A percentile compares a stretch with the other conserved stretches of the same genome.
These are phyloP conservation scores for Lotmaria passim DNA, from an alignment of 208 protist genomes.

Conservation along the genomic window DNA sequence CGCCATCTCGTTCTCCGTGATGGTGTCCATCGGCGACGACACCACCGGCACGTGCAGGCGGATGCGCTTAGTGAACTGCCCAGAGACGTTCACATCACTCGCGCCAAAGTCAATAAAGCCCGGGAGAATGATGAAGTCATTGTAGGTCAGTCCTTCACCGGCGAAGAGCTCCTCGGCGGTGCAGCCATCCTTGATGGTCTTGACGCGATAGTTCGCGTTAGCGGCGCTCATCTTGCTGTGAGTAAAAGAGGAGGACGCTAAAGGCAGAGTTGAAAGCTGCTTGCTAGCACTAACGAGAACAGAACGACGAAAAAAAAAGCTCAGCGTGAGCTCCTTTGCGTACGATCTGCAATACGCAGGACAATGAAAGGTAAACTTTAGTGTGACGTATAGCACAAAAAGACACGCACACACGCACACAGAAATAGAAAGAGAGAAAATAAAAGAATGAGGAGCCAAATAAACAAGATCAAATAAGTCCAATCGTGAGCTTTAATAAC, in stretches of 20 bases:
- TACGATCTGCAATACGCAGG: too few species aligned
- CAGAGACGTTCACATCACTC: conserved; percentile 83
- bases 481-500: too few species aligned
- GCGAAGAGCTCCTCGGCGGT: conserved; percentile 88
- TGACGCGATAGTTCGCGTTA: conserved; percentile 62
- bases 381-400: too few species aligned
- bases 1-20: conserved; percentile 94
- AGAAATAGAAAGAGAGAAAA: too few species aligned
- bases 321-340: too few species aligned
- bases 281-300: conserved; percentile 12
- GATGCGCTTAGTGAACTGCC: conserved; percentile 91
- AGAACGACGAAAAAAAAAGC: too few species aligned
- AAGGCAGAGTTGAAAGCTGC: background rate
- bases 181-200: conserved; percentile 84
- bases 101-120: conserved; percentile 95
- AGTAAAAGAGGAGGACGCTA: background rate
- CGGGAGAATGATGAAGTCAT: conserved; percentile 95
- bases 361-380: too few species aligned
- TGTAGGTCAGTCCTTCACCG: conserved; percentile 91
- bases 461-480: too few species aligned
- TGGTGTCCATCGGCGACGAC: conserved; percentile 96
- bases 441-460: too few species aligned
- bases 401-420: too few species aligned
- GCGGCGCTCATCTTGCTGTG: conserved; percentile 32
- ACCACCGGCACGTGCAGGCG: conserved; percentile 93